Evolutionary conservation across 1,139 yeast genomes (phyloP), one percentile per base, ranked within the genome.

Genomic region (Suhomyces coccinellae): DNA sequence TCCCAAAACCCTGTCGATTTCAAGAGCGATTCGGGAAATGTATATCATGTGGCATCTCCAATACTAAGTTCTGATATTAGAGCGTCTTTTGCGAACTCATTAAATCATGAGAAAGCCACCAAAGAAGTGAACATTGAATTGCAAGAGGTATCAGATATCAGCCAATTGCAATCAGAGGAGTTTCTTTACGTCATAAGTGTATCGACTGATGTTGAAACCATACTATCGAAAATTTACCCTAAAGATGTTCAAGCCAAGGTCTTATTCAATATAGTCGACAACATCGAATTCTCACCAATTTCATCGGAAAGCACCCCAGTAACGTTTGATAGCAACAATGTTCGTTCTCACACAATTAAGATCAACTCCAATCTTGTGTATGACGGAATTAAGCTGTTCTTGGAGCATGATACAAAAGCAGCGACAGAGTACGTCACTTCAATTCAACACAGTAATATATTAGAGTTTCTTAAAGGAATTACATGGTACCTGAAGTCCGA

Each of bases 221-320:
- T 55, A 4, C 48, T 53, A 28, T 45, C 45, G 30, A 40, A 17
- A n/a, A n/a, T 24, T 3, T 43, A 52, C 3, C 63, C 67, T 0
- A 47, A 51, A 7, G 48, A 48, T 3, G 49, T 59, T 16, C 56
- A 57, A 31, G 58, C 60, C 38, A 62, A 63, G 38, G 59, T 69
- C 7, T 48, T 71, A 11, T 50, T 71, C 17, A 67, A 71, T 1
- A 57, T 74, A 0, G 62, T 74, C n/a, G 80, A 75, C 49, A 74
- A 73, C 50, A 41, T 53, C 3, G 75, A 71, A 43, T 73, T 60
- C 43, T 58, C 77, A 1, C 77, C 77, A 0, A 42, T 55, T 3
- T 69, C 75, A 7, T 55, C 66, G 0, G 76, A 70, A 45, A 53
- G 63, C 2, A 55, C 72, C 1, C 65, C 67, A 2, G 52, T 65